phyloP scores from a whole-genome alignment of 306 rosid species.

The Calophaca sinica region DNA sequence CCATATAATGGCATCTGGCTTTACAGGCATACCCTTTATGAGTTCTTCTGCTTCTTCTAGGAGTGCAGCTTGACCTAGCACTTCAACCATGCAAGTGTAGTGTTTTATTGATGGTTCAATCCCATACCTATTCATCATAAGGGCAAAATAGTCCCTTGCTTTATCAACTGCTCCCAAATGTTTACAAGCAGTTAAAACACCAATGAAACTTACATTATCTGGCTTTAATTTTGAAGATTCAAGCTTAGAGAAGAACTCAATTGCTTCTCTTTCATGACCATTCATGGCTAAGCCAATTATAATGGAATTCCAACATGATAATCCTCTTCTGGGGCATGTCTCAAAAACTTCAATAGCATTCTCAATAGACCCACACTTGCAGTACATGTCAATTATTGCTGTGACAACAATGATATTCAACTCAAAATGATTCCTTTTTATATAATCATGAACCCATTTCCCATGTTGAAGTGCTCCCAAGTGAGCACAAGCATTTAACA shows the following conservation, averaged over 20 bases:
- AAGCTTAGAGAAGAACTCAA: slow-evolving; percentile 66
- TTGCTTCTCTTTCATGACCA: slow-evolving; percentile 72
- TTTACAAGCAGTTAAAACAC: slow-evolving; percentile 81
- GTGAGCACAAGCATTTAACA: slow-evolving; percentile 82
- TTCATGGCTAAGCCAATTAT: slow-evolving; percentile 80
- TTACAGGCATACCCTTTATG: slow-evolving; percentile 59
- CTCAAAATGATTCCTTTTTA: slow-evolving; percentile 62
- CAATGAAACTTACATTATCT: slow-evolving; percentile 72
- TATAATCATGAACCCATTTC: slow-evolving; percentile 79
- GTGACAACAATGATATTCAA: slow-evolving; percentile 69
- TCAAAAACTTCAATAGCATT: slow-evolving; percentile 72
- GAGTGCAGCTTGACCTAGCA: slow-evolving; percentile 72
- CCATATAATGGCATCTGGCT: slow-evolving; percentile 82
- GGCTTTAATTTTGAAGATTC: slow-evolving; percentile 62
- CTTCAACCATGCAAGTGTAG: slow-evolving; percentile 83
- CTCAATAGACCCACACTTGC: slow-evolving; percentile 74
- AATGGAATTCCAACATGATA: slow-evolving; percentile 83
- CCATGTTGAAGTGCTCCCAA: slow-evolving; percentile 86
- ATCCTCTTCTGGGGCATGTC: slow-evolving; percentile 53
- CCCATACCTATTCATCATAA: slow-evolving; percentile 57
- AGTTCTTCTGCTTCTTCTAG: slow-evolving; percentile 85
- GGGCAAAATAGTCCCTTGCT: slow-evolving; percentile 64
- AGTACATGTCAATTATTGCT: slow-evolving; percentile 84
- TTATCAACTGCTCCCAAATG: slow-evolving; percentile 69
- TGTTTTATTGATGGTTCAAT: slow-evolving; percentile 76